Conservation (phyloP, 2,329 filamentous ascomycete species). For the Apiospora kogelbergensis region DNA sequence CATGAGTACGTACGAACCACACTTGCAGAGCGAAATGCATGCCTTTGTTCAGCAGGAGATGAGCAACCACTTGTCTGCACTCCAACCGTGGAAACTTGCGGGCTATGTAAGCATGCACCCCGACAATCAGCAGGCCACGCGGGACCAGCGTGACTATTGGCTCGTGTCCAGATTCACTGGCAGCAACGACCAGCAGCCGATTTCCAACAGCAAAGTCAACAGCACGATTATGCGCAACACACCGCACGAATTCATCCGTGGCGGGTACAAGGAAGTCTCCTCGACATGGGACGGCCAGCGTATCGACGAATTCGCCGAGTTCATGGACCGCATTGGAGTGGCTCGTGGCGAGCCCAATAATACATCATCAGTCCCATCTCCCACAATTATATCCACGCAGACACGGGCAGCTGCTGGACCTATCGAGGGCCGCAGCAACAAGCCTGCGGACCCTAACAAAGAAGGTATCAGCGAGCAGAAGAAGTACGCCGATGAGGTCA, state of each 20-base stretch:
- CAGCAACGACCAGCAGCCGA: neutral
- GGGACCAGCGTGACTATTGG: conserved; percentile 16
- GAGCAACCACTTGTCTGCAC: neutral
- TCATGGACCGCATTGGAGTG: conserved; percentile 16
- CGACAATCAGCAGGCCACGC: conserved; percentile 14
- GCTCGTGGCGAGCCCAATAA: neutral
- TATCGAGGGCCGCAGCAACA: neutral
- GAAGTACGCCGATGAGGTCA: conserved; percentile 14
- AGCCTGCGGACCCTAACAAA: neutral
- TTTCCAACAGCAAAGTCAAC: conserved; percentile 10
- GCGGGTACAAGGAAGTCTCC: conserved; percentile 19
- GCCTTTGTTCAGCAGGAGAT: conserved; percentile 8
- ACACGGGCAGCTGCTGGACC: neutral
- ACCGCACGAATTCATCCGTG: conserved; percentile 21
- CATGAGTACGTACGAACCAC: neutral
- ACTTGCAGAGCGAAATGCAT: neutral
- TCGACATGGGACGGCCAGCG: conserved; percentile 17
- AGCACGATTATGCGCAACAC: conserved; percentile 18
- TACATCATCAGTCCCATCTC: neutral
- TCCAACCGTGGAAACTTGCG: conserved; percentile 14
- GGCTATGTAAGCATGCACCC: conserved; percentile 22
- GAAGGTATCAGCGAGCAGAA: conserved; percentile 14
- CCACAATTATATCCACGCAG: neutral
- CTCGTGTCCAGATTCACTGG: conserved; percentile 13
- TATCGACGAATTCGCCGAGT: conserved; percentile 19